Evolutionary conservation across 306 rosid genomes (phyloP), one percentile per base, ranked within the genome.

Genomic region (Morella rubra): DNA sequence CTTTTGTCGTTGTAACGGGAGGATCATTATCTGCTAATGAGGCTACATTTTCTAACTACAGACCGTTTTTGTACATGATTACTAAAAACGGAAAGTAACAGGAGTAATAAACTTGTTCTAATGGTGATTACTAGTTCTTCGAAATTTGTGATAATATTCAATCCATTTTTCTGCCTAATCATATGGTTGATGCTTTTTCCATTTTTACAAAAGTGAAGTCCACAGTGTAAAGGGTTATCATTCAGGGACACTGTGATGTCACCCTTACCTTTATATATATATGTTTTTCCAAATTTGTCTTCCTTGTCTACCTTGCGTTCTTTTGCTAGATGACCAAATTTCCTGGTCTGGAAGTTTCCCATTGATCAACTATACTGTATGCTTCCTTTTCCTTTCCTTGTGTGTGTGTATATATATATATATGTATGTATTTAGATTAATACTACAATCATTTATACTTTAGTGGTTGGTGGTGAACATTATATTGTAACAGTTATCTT

Each of bases 171-270:
- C n/a, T n/a, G n/a, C n/a, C n/a, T n/a, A n/a, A n/a, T n/a, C n/a
- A n/a, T n/a, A n/a, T n/a, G n/a, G n/a, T n/a, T n/a, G n/a, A n/a
- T n/a, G n/a, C n/a, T n/a, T n/a, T n/a, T n/a, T n/a, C n/a, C n/a
- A n/a, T n/a, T n/a, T n/a, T n/a, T 72, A 19, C 56, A 53, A 71
- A 77, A 81, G 83, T 82, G 83, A 81, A 90, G 78, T 80, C 86
- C 78, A 84, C 87, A 85, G 86, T 76, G 44, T 73, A 85, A 80
- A 85, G 86, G 61, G 61, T 75, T 58, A 45, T 37, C 65, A 82
- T 77, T 40, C 60, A 55, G 55, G 55, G n/a, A 16, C 46, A 64
- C 40, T 7, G 15, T 49, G 56, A 45, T 50, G 3, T 37, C 27
- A 62, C 50, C 70, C 70, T 41, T 24, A 75, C 58, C n/a, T 80